These are phyloP conservation scores for Fusarium multiceps DNA, from an alignment of 2,329 filamentous ascomycete genomes.

Conservation along the genomic window DNA sequence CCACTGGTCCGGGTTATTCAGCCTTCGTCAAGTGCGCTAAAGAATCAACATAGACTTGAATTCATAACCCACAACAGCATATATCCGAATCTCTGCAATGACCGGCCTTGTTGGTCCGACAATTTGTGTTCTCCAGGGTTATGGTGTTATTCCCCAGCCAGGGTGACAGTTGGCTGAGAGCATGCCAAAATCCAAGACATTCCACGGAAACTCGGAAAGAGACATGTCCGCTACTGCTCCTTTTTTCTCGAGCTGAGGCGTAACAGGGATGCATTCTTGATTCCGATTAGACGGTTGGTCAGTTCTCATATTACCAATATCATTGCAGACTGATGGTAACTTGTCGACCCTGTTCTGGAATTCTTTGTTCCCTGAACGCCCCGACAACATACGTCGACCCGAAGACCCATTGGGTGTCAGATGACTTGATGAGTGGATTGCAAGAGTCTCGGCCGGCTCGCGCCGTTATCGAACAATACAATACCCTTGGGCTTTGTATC, in stretches of 20 bases:
- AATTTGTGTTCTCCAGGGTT: neutral
- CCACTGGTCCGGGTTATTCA: slow-evolving; percentile 23
- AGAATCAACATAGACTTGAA: slow-evolving; percentile 2
- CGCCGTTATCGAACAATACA: slow-evolving; percentile 9
- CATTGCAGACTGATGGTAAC: slow-evolving; percentile 38
- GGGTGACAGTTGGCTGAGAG: slow-evolving; percentile 1
- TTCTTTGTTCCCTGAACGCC: neutral
- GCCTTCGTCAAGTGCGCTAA: slow-evolving; percentile 15
- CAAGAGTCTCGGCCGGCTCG: slow-evolving; percentile 17
- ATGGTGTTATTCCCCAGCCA: slow-evolving; percentile 29
- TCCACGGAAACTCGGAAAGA: slow-evolving; percentile 29
- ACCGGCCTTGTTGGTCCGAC: neutral
- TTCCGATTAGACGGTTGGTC: slow-evolving; percentile 37
- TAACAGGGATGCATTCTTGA: slow-evolving; percentile 21
- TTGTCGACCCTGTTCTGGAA: slow-evolving; percentile 11
- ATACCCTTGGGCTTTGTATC: neutral
- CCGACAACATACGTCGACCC: neutral
- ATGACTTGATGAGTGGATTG: slow-evolving; percentile 9
- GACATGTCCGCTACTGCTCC: slow-evolving; percentile 22
- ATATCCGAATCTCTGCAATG: neutral
- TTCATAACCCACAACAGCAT: neutral
- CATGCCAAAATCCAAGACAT: slow-evolving; percentile 23
- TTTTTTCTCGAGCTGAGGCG: slow-evolving; percentile 19
- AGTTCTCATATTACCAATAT: slow-evolving; percentile 35
- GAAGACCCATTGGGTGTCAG: neutral